A percentile compares a stretch with the other conserved stretches of the same genome.
Evolutionary conservation across 169 alveolate species (phyloP).

Genomic region (Cyclospora cayetanensis): DNA sequence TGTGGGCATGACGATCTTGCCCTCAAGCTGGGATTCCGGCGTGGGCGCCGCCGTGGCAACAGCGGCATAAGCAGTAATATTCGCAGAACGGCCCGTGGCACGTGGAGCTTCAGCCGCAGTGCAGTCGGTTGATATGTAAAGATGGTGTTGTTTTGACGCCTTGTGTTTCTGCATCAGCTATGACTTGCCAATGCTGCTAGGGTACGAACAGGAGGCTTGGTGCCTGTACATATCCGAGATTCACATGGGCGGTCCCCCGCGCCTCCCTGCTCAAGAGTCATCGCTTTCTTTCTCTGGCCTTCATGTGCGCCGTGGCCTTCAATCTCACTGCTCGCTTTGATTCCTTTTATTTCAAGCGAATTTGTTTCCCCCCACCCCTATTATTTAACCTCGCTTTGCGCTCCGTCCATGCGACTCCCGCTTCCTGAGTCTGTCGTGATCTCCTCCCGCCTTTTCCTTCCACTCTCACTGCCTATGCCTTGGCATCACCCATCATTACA

Average conservation of each 20-base stretch:
- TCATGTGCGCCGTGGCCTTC: too few relatives aligned
- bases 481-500: too few relatives aligned
- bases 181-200: slow-evolving; percentile 2
- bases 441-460: not conserved
- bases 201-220: slow-evolving; percentile 23
- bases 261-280: too few relatives aligned
- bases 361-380: too few relatives aligned
- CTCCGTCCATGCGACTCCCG: not conserved
- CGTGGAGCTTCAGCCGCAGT: not conserved
- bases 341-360: too few relatives aligned
- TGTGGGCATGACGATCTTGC: slow-evolving; percentile 21
- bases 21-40: not conserved
- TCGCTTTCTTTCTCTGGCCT: too few relatives aligned
- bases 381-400: too few relatives aligned
- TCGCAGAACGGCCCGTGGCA: not conserved
- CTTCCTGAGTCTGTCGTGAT: not conserved
- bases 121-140: not conserved
- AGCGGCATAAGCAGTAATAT: not conserved
- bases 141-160: too few relatives aligned
- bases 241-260: not conserved
- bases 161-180: slow-evolving; percentile 14
- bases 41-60: not conserved
- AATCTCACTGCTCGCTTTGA: too few relatives aligned
- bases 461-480: not conserved
- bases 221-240: slow-evolving; percentile 10